phyloP scores from a whole-genome alignment of 2,329 filamentous ascomycete species.

The Alternaria sp. region DNA sequence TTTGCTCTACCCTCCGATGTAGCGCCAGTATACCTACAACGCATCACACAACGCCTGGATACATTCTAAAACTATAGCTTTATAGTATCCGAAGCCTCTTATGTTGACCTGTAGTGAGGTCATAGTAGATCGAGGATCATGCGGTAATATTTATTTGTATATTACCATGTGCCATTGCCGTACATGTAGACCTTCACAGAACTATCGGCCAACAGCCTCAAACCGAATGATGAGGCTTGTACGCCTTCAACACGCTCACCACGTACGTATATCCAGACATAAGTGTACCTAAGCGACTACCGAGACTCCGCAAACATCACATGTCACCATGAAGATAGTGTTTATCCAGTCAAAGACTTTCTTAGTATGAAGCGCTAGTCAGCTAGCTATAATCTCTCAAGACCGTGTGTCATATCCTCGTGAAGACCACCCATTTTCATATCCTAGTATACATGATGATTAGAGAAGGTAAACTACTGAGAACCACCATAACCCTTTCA shows the following conservation, averaged over 20 bases:
- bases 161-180: neutral
- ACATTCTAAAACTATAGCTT: neutral
- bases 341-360: neutral
- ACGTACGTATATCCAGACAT: neutral
- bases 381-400: constrained; percentile 15
- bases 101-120: neutral
- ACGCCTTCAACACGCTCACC: neutral
- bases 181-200: neutral
- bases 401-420: constrained; percentile 3
- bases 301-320: neutral
- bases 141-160: neutral
- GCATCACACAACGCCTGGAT: neutral
- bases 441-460: neutral
- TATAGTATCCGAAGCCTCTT: neutral
- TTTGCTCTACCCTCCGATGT: neutral
- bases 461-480: neutral
- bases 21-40: neutral
- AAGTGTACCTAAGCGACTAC: neutral
- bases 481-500: neutral
- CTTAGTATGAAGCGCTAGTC: constrained; percentile 14
- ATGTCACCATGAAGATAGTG: neutral
- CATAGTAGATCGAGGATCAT: neutral
- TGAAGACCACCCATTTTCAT: constrained; percentile 3
- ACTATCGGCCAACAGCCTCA: neutral
- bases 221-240: neutral